These are phyloP conservation scores for Aspergillus sparsus DNA, from an alignment of 495 filamentous ascomycete genomes.

Conservation along the genomic window DNA sequence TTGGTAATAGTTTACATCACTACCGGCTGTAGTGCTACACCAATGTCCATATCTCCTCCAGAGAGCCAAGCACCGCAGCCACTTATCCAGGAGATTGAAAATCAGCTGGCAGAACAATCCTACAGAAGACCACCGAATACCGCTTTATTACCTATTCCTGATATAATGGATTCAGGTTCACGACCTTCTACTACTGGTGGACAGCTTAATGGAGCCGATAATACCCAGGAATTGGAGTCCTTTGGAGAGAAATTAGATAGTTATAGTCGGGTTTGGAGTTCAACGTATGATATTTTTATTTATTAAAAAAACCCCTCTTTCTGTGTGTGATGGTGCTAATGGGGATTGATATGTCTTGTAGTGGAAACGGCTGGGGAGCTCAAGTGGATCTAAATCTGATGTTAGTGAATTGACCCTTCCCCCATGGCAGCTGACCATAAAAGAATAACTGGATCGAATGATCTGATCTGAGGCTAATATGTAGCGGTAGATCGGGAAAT, in stretches of 20 bases:
- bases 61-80: no score
- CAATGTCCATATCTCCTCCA: no score
- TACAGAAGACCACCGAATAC: no score
- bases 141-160: background rate
- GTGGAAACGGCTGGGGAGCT: background rate
- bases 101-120: no score
- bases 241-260: background rate
- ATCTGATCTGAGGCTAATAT: background rate
- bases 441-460: no score
- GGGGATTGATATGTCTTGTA: background rate
- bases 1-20: no score
- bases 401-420: background rate
- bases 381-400: background rate
- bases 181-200: background rate
- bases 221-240: background rate
- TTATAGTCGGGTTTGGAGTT: background rate
- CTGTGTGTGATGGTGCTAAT: background rate
- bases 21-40: no score
- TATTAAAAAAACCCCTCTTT: no score
- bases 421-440: background rate
- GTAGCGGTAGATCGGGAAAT: background rate
- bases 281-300: background rate
- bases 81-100: no score
- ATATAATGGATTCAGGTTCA: background rate
- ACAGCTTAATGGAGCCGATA: no score